A percentile compares a stretch with the other conserved stretches of the same genome.
Evolutionary conservation across 495 filamentous ascomycete species (phyloP).

Genomic region (Podospora tetraspora): DNA sequence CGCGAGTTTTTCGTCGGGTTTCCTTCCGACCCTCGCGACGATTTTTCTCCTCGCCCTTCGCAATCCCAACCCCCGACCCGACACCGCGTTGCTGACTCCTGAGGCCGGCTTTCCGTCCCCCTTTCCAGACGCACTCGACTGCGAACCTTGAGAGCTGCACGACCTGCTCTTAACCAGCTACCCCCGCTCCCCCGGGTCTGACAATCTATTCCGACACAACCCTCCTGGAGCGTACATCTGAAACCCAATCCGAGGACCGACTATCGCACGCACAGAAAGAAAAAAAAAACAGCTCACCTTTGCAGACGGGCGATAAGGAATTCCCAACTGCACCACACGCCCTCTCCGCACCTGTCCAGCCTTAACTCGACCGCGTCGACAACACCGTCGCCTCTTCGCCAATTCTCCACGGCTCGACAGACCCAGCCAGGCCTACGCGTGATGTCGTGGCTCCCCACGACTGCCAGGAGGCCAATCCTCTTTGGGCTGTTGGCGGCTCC

Average conservation of each 20-base stretch:
- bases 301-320: neutral
- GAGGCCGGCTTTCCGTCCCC: neutral
- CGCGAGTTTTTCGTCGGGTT: neutral
- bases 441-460: constrained; percentile 13
- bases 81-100: neutral
- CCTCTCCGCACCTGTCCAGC: neutral
- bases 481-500: constrained; percentile 15
- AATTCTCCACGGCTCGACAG: neutral
- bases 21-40: neutral
- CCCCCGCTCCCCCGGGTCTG: neutral
- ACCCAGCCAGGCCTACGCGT: neutral
- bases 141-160: neutral
- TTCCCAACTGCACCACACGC: neutral
- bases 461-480: constrained; percentile 13
- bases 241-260: neutral
- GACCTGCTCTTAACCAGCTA: neutral
- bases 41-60: neutral
- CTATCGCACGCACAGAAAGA: neutral
- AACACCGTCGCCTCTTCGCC: neutral
- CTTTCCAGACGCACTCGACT: neutral
- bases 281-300: neutral
- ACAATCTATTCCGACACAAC: neutral
- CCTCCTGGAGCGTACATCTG: neutral
- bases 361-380: neutral
- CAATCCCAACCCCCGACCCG: neutral